These are phyloP conservation scores for Puccinellia tenuiflora DNA, from an alignment of 176 grass and related monocot species.

Conservation along the genomic window DNA sequence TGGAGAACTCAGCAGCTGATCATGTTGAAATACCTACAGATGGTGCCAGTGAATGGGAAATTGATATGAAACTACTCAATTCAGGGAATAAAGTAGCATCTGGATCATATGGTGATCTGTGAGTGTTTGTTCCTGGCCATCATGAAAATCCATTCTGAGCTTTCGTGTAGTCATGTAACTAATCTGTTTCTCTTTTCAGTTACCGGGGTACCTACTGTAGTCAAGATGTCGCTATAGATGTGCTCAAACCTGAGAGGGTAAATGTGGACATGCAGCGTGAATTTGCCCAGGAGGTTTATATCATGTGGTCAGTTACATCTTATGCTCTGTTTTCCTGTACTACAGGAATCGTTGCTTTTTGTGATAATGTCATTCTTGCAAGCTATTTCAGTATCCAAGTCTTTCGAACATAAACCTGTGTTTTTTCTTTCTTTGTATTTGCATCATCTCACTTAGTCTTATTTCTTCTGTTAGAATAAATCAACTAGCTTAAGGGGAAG, in stretches of 20 bases:
- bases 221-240: conserved; percentile 98
- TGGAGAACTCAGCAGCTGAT: conserved; percentile 34
- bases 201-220: conserved; percentile 81
- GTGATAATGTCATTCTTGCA: neutral
- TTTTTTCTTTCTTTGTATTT: neutral
- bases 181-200: conserved; percentile 37
- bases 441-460: neutral
- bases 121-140: conserved; percentile 36
- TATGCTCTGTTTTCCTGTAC: neutral
- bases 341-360: neutral
- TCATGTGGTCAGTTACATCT: conserved; percentile 68
- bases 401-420: neutral
- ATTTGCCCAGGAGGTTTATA: conserved; percentile 99
- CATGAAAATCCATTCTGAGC: conserved; percentile 6
- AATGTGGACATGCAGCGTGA: conserved; percentile 87
- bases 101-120: conserved; percentile 94
- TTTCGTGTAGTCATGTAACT: neutral
- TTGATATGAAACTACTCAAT: conserved; percentile 73
- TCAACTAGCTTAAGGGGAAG: neutral
- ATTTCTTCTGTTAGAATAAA: conserved; percentile 15
- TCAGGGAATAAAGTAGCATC: conserved; percentile 94
- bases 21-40: conserved; percentile 84
- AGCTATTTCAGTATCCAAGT: neutral
- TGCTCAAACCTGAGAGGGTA: conserved; percentile 86
- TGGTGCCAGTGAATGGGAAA: conserved; percentile 93